phyloP scores from a whole-genome alignment of 208 protist genomes.

The Phytomonas sp. region DNA sequence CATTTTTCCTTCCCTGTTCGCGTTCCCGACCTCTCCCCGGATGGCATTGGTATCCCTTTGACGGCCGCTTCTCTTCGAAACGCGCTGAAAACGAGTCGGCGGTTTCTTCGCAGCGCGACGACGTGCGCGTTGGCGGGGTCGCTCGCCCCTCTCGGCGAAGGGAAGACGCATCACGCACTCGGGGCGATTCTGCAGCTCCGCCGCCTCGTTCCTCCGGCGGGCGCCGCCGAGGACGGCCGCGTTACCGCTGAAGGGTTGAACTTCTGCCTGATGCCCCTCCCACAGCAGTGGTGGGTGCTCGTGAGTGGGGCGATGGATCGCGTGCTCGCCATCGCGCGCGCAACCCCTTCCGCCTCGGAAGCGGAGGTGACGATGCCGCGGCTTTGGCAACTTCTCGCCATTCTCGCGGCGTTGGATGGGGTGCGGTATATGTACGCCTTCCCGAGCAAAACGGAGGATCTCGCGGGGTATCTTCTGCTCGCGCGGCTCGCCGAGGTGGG shows the following conservation, averaged over 20 bases:
- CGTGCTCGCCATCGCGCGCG: conserved; percentile 26
- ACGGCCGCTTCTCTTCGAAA: conserved; percentile 43
- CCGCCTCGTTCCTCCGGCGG: conserved; percentile 27
- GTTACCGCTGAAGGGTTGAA: conserved; percentile 62
- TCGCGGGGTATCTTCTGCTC: conserved; percentile 56
- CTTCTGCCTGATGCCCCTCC: conserved; percentile 82
- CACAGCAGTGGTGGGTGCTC: conserved; percentile 83
- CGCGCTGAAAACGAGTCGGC: conserved; percentile 39
- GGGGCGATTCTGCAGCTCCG: conserved; percentile 44
- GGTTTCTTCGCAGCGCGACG: conserved; percentile 39
- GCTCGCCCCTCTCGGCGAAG: conserved; percentile 22
- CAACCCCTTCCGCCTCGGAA: background rate
- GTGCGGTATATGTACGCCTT: conserved; percentile 51
- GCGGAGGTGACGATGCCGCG: conserved; percentile 22
- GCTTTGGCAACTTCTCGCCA: conserved; percentile 72
- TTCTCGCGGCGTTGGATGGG: conserved; percentile 53
- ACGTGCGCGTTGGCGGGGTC: conserved; percentile 63
- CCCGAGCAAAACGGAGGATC: conserved; percentile 36
- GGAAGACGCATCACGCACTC: conserved; percentile 24
- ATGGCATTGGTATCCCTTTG: conserved; percentile 30
- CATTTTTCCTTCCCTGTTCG: conserved; percentile 26
- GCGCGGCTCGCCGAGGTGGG: conserved; percentile 71
- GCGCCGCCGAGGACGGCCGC: background rate
- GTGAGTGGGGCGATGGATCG: conserved; percentile 68
- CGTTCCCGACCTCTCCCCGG: conserved; percentile 3